Percentiles rank a stretch among this genome's conserved stretches.
These are phyloP conservation scores for Westerdykella sp. DNA, from an alignment of 2,329 filamentous ascomycete species.

Conservation along the genomic window DNA sequence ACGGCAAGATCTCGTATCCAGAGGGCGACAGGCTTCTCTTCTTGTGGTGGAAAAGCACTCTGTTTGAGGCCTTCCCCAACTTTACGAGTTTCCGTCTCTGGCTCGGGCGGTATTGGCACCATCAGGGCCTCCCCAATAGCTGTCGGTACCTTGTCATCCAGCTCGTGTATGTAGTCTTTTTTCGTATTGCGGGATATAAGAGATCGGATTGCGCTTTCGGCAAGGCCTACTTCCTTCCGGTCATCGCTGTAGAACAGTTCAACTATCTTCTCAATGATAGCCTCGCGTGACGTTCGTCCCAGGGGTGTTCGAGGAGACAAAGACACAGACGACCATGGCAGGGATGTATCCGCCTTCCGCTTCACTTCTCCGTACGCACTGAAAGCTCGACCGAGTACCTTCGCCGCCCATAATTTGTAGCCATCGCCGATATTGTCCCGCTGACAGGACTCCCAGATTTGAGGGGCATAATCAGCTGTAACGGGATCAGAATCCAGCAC, in stretches of 20 bases:
- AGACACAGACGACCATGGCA: constrained; percentile 21
- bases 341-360: constrained; percentile 14
- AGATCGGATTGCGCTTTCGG: constrained; percentile 36
- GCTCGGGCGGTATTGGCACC: constrained; percentile 13
- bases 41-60: constrained; percentile 11
- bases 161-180: constrained; percentile 23
- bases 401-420: constrained; percentile 79
- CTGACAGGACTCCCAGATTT: constrained; percentile 71
- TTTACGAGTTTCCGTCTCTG: constrained; percentile 1
- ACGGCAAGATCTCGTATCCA: constrained; percentile 62
- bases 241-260: constrained; percentile 36
- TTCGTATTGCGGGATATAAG: constrained; percentile 24
- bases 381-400: constrained; percentile 73
- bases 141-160: constrained; percentile 25
- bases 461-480: constrained; percentile 56
- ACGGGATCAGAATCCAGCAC: constrained; percentile 62
- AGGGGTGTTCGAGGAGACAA: constrained; percentile 16
- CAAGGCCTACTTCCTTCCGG: constrained; percentile 39
- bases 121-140: constrained; percentile 26
- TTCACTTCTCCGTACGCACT: constrained; percentile 61
- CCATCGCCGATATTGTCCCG: constrained; percentile 56
- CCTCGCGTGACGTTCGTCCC: constrained; percentile 26
- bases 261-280: constrained; percentile 34
- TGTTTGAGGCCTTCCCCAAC: constrained; percentile 12
- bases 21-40: constrained; percentile 14